Conservation (phyloP, 768 basidiomycete species). For the Cubamyces lactineus region DNA sequence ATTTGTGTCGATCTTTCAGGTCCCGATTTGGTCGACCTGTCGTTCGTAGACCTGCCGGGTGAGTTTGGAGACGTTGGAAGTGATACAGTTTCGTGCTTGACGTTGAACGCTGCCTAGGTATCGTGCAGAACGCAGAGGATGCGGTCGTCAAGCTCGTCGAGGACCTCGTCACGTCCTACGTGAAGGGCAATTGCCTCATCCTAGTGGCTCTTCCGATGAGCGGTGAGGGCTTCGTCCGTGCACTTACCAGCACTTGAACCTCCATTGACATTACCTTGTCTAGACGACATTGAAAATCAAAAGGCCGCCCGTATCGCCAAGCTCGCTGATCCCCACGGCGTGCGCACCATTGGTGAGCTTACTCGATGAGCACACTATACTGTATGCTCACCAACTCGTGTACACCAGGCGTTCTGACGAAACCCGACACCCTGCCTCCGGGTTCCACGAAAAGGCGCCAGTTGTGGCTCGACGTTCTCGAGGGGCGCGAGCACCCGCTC, state of each 20-base stretch:
- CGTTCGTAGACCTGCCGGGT: constrained; percentile 40
- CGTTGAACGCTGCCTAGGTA: constrained; percentile 30
- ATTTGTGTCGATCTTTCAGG: constrained; percentile 36
- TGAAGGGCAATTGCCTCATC: constrained; percentile 60
- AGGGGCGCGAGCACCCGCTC: constrained; percentile 50
- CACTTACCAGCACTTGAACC: constrained; percentile 39
- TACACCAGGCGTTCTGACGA: constrained; percentile 54
- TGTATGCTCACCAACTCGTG: too few species aligned
- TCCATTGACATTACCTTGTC: neutral
- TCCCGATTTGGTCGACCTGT: constrained; percentile 36
- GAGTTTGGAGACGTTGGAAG: constrained; percentile 23
- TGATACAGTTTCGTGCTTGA: neutral
- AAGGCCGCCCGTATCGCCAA: constrained; percentile 68
- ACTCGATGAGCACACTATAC: neutral
- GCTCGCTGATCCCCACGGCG: constrained; percentile 57
- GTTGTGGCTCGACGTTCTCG: constrained; percentile 52
- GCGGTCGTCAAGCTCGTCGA: constrained; percentile 53
- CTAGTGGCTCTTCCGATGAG: constrained; percentile 47
- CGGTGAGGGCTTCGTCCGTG: constrained; percentile 41
- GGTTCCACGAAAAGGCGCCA: constrained; percentile 41
- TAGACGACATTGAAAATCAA: constrained; percentile 81
- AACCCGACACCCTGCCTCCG: constrained; percentile 51
- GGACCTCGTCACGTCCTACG: constrained; percentile 58
- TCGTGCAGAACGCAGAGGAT: constrained; percentile 13
- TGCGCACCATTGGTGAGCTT: constrained; percentile 65